Evolutionary conservation across 2,329 filamentous ascomycete genomes (phyloP).

Genomic region (Chaetomium globosum): DNA sequence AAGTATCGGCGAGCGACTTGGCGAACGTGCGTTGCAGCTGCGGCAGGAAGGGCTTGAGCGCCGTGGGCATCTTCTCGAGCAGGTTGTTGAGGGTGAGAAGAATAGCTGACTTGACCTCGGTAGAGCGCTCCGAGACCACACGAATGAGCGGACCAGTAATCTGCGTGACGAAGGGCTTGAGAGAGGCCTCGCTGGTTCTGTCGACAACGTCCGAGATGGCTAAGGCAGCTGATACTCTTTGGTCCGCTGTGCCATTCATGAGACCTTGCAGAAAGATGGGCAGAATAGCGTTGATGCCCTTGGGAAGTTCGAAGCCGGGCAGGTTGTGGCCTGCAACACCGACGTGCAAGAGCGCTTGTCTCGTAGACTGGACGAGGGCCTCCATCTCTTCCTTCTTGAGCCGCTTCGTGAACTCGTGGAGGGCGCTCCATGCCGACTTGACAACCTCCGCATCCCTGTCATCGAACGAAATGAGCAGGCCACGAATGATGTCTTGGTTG

Average conservation of each 20-base stretch:
- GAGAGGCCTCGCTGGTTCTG: slow-evolving; percentile 79
- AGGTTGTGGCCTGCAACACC: slow-evolving; percentile 84
- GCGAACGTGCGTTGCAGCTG: slow-evolving; percentile 97
- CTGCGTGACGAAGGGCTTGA: slow-evolving; percentile 95
- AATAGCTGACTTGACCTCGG: slow-evolving; percentile 94
- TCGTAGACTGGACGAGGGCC: slow-evolving; percentile 79
- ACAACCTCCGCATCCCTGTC: slow-evolving; percentile 82
- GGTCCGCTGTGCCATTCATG: slow-evolving; percentile 93
- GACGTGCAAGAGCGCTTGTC: slow-evolving; percentile 83
- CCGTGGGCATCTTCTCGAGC: slow-evolving; percentile 92
- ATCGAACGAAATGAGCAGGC: slow-evolving; percentile 87
- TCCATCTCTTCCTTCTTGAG: slow-evolving; percentile 99
- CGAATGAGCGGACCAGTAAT: slow-evolving; percentile 97
- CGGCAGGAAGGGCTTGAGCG: slow-evolving; percentile 94
- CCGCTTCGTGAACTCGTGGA: slow-evolving; percentile 83
- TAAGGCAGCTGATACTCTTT: slow-evolving; percentile 86
- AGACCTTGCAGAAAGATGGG: slow-evolving; percentile 97
- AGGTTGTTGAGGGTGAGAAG: slow-evolving; percentile 92
- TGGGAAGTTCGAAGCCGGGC: slow-evolving; percentile 86
- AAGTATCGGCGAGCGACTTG: slow-evolving; percentile 89
- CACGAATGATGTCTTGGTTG: slow-evolving; percentile 91
- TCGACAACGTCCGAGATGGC: slow-evolving; percentile 96
- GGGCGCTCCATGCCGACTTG: slow-evolving; percentile 84
- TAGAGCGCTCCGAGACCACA: slow-evolving; percentile 94
- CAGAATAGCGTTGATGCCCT: slow-evolving; percentile 94